Evolutionary conservation across 2,329 filamentous ascomycete species (phyloP).

Genomic region (Fonsecaea erecta): DNA sequence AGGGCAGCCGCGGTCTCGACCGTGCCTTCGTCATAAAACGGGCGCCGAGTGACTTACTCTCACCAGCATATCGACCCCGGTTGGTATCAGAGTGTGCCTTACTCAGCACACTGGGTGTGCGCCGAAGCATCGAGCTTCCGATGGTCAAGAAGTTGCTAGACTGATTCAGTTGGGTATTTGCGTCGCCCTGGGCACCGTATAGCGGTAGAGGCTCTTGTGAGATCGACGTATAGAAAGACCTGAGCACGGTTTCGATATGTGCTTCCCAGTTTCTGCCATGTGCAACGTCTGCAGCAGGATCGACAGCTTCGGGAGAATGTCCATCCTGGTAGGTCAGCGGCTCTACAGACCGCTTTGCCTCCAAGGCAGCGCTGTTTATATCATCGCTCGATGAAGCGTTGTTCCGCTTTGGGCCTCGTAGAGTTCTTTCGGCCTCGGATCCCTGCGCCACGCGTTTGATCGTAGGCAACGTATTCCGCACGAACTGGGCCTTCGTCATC

Average conservation of each 20-base stretch:
- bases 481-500: constrained; percentile 93
- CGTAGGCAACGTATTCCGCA: constrained; percentile 94
- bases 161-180: constrained; percentile 39
- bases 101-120: constrained; percentile 87
- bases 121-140: constrained; percentile 70
- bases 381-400: constrained; percentile 22
- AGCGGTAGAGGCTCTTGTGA: constrained; percentile 83
- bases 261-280: constrained; percentile 80
- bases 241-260: constrained; percentile 87
- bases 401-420: constrained; percentile 24
- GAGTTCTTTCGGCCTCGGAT: constrained; percentile 18
- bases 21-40: constrained; percentile 86
- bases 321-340: constrained; percentile 52
- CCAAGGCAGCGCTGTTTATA: constrained; percentile 1
- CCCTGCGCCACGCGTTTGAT: constrained; percentile 69
- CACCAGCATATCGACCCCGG: constrained; percentile 69
- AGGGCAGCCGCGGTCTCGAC: constrained; percentile 76
- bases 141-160: constrained; percentile 72
- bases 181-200: constrained; percentile 61
- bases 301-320: constrained; percentile 48
- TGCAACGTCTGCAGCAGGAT: constrained; percentile 67
- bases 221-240: constrained; percentile 89
- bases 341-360: constrained; percentile 36
- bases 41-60: constrained; percentile 66
- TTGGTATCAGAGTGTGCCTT: constrained; percentile 85